phyloP scores from a whole-genome alignment of 2,329 filamentous ascomycete genomes.

The Pyrenochaeta sp. region DNA sequence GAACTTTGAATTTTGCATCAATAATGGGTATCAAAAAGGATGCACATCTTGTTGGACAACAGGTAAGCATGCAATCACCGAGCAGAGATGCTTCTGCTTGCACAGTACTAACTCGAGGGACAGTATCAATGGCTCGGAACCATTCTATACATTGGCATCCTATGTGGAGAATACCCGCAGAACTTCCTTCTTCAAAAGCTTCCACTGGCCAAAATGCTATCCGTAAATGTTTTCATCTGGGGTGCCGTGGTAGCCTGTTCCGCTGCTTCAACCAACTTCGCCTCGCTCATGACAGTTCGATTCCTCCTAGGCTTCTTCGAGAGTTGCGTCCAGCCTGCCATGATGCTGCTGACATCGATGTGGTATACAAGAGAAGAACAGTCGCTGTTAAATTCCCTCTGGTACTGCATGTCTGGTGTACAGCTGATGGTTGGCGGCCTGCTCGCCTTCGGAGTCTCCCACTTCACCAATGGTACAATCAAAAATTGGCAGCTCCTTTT shows the following conservation, averaged over 20 bases:
- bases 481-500: conserved; percentile 56
- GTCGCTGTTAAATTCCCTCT: conserved; percentile 24
- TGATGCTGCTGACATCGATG: conserved; percentile 36
- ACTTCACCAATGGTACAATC: conserved; percentile 32
- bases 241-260: conserved; percentile 36
- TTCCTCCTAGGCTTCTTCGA: conserved; percentile 46
- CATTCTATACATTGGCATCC: conserved; percentile 58
- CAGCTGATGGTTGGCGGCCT: conserved; percentile 53
- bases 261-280: conserved; percentile 36
- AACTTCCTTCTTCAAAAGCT: conserved; percentile 22
- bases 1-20: conserved; percentile 42
- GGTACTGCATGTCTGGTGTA: conserved; percentile 50
- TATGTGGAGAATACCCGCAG: conserved; percentile 21
- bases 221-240: conserved; percentile 40
- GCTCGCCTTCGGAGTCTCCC: conserved; percentile 49
- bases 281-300: conserved; percentile 32
- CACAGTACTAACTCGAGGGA: too few species aligned
- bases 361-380: conserved; percentile 37
- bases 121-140: conserved; percentile 71
- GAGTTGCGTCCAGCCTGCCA: conserved; percentile 40
- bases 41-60: conserved; percentile 38
- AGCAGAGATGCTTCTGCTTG: too few species aligned
- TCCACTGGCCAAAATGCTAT: conserved; percentile 27
- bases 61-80: too few species aligned
- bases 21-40: conserved; percentile 47